Conservation (phyloP, 1,139 yeast species). For the Geotrichum carabidarum region DNA sequence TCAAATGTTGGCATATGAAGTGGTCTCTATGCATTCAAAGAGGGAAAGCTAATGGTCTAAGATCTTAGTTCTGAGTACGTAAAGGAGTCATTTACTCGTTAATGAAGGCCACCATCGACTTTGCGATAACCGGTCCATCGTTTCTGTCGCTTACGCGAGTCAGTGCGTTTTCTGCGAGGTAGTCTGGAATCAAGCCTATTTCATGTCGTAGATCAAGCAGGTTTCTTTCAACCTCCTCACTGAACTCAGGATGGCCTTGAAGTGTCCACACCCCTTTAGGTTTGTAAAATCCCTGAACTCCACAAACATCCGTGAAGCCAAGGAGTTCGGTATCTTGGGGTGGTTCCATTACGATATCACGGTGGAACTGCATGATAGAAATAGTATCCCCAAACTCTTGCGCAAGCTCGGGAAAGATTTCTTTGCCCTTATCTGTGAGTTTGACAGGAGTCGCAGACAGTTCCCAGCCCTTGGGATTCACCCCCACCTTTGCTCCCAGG, state of each 20-base stretch:
- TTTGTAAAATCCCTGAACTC: conserved; percentile 58
- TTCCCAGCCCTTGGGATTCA: conserved; percentile 6
- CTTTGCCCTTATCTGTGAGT: background rate
- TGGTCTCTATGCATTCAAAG: too few species aligned
- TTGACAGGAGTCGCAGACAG: background rate
- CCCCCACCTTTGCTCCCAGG: background rate
- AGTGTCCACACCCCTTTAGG: conserved; percentile 52
- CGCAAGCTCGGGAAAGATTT: background rate
- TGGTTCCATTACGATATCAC: conserved; percentile 55
- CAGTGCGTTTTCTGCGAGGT: conserved; percentile 25
- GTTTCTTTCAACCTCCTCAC: conserved; percentile 37
- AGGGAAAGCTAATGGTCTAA: too few species aligned
- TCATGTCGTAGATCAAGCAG: conserved; percentile 24
- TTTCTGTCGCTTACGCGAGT: conserved; percentile 23
- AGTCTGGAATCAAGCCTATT: conserved; percentile 24
- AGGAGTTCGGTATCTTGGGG: conserved; percentile 36
- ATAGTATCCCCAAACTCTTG: background rate
- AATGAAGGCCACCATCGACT: conserved; percentile 35
- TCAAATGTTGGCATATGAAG: too few species aligned
- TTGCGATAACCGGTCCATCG: conserved; percentile 33
- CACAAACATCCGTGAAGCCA: conserved; percentile 49
- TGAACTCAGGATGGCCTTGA: conserved; percentile 88
- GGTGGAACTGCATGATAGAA: conserved; percentile 58
- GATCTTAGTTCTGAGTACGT: too few species aligned
- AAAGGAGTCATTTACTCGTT: conserved; percentile 1